phyloP scores from a whole-genome alignment of 2,329 filamentous ascomycete species.

The Penicillium frequentans region DNA sequence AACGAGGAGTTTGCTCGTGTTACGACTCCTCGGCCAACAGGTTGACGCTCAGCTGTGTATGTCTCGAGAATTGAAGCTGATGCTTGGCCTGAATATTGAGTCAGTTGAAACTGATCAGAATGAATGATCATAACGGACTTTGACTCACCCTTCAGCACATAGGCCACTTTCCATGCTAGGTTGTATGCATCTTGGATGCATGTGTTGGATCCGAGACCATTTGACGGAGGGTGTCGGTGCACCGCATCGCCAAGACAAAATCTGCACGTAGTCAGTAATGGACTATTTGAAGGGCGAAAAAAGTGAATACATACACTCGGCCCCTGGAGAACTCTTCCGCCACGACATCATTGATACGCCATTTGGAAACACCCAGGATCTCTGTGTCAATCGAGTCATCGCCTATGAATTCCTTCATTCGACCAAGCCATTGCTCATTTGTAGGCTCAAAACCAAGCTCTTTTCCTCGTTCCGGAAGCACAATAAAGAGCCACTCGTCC shows the following conservation, averaged over 20 bases:
- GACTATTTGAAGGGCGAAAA: too few species aligned
- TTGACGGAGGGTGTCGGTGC: conserved; percentile 59
- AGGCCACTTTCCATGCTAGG: conserved; percentile 57
- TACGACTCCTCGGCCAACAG: conserved; percentile 51
- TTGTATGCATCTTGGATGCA: conserved; percentile 60
- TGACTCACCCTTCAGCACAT: conserved; percentile 41
- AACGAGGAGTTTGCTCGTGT: conserved; percentile 59
- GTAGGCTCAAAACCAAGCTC: conserved; percentile 42
- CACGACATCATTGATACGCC: conserved; percentile 63
- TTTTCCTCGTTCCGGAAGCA: conserved; percentile 44
- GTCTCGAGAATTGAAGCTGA: conserved; percentile 41
- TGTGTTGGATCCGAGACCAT: conserved; percentile 60
- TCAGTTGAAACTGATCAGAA: neutral
- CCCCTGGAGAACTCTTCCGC: conserved; percentile 57
- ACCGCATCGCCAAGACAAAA: conserved; percentile 60
- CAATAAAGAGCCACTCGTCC: conserved; percentile 62
- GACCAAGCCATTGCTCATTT: conserved; percentile 48
- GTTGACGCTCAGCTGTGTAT: conserved; percentile 51
- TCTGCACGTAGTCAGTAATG: conserved; percentile 25
- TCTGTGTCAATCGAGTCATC: conserved; percentile 54
- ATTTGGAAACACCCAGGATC: conserved; percentile 56
- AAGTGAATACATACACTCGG: conserved; percentile 46
- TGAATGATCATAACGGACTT: too few species aligned
- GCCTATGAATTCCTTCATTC: conserved; percentile 55
- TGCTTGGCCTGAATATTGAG: conserved; percentile 12